phyloP scores from a whole-genome alignment of 2,329 filamentous ascomycete species.

The Paecilomyces sp. region DNA sequence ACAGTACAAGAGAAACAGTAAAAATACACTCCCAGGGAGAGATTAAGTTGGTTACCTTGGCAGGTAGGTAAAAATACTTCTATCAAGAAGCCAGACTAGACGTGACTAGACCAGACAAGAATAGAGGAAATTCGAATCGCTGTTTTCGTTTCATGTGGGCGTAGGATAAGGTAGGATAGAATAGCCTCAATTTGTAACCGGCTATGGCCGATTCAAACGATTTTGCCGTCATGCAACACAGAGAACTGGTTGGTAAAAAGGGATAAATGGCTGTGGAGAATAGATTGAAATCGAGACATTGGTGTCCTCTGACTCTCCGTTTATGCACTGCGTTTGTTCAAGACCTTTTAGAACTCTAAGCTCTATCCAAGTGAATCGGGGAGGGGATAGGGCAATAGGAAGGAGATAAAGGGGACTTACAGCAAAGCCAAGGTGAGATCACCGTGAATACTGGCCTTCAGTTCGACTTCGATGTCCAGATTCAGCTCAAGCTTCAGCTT shows the following conservation, averaged over 20 bases:
- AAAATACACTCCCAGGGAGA: no score
- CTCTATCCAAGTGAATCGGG: neutral
- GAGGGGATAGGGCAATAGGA: neutral
- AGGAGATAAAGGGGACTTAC: slow-evolving; percentile 44
- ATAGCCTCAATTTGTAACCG: neutral
- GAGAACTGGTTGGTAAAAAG: neutral
- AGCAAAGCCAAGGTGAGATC: slow-evolving; percentile 72
- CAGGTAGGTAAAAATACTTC: no score
- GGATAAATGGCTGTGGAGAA: neutral
- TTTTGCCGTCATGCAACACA: neutral
- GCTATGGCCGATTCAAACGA: neutral
- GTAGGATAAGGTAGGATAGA: neutral
- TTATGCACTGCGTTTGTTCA: neutral
- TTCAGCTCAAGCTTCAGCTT: slow-evolving; percentile 69
- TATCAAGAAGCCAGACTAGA: no score
- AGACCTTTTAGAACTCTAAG: neutral
- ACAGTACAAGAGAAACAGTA: no score
- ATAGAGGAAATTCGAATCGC: no score
- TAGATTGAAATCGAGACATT: neutral
- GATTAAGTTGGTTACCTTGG: no score
- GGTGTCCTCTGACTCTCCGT: neutral
- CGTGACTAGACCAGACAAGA: no score
- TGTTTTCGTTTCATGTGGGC: no score
- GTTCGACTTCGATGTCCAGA: slow-evolving; percentile 73
- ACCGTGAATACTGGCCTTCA: slow-evolving; percentile 80